Percentiles rank a stretch among this genome's conserved stretches.
phyloP scores from a whole-genome alignment of 1,284 basidiomycete species.

The Lentinus polychrous region DNA sequence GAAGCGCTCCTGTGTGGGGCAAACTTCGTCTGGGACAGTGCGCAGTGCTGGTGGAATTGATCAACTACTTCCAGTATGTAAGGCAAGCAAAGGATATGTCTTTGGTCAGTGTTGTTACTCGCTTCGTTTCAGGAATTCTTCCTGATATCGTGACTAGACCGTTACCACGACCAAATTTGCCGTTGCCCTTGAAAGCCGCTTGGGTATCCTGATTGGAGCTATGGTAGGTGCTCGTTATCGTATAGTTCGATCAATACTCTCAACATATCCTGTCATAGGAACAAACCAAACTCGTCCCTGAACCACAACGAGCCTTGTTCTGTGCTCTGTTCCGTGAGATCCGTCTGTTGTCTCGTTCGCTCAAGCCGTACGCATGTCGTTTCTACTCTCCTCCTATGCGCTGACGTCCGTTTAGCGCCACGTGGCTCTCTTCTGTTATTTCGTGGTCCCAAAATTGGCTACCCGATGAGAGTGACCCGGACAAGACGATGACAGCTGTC shows the following conservation, averaged over 20 bases:
- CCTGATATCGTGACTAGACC: constrained; percentile 19
- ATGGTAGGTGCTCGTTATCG: constrained; percentile 39
- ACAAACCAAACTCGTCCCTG: constrained; percentile 36
- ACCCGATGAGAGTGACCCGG: constrained; percentile 12
- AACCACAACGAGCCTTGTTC: constrained; percentile 51
- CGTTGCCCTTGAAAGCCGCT: constrained; percentile 46
- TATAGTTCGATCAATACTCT: neutral
- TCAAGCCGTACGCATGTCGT: constrained; percentile 48
- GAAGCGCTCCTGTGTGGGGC: constrained; percentile 28
- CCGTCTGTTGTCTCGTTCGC: constrained; percentile 49
- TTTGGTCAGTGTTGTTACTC: constrained; percentile 23
- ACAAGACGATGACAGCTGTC: constrained; percentile 18
- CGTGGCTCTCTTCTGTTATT: constrained; percentile 50
- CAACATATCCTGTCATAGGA: constrained; percentile 36
- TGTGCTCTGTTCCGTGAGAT: constrained; percentile 55
- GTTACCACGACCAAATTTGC: constrained; percentile 42
- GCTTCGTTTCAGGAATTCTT: neutral
- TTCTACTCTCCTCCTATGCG: neutral
- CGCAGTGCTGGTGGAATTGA: constrained; percentile 57
- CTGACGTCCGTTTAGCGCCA: constrained; percentile 31
- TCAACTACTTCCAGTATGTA: constrained; percentile 41
- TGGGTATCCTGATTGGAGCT: constrained; percentile 53
- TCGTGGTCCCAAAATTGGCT: constrained; percentile 43
- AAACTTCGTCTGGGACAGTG: constrained; percentile 58
- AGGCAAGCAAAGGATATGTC: constrained; percentile 34